Conservation (phyloP, 257 asterid genomes). For the Buddleja alternifolia region DNA sequence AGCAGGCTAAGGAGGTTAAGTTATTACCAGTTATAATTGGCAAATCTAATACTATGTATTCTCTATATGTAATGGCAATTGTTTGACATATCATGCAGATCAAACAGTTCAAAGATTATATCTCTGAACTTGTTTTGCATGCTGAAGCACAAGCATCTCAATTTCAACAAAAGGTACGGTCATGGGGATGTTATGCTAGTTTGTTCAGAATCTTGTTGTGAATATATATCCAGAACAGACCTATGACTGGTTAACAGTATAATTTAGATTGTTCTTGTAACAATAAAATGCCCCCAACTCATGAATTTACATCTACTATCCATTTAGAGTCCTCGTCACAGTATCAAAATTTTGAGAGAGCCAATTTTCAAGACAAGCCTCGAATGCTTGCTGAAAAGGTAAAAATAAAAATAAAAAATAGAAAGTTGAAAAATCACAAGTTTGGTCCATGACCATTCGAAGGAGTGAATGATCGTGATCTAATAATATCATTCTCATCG, state of each 20-base stretch:
- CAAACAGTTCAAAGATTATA: constrained; percentile 63
- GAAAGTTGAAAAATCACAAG: constrained; percentile 10
- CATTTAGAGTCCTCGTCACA: constrained; percentile 8
- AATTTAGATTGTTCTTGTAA: neutral
- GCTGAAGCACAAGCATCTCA: constrained; percentile 91
- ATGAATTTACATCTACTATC: neutral
- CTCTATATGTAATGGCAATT: constrained; percentile 28
- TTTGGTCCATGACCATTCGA: neutral
- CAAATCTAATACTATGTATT: neutral
- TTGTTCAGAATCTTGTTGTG: constrained; percentile 20
- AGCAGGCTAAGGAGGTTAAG: constrained; percentile 66
- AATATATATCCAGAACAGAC: constrained; percentile 6
- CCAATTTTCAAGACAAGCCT: constrained; percentile 8
- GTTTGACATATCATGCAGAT: constrained; percentile 52
- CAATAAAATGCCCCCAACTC: constrained; percentile 3
- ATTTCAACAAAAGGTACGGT: constrained; percentile 79
- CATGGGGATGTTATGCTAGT: constrained; percentile 23
- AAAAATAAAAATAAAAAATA: neutral
- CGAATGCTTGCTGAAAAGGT: constrained; percentile 22
- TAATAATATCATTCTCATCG: constrained; percentile 12
- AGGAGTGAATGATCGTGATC: constrained; percentile 23
- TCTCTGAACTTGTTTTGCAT: constrained; percentile 77
- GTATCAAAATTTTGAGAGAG: constrained; percentile 3
- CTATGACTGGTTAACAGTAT: neutral
- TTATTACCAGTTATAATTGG: constrained; percentile 24